phyloP scores from a whole-genome alignment of 306 rosid species.

The Ormosia semicastrata region DNA sequence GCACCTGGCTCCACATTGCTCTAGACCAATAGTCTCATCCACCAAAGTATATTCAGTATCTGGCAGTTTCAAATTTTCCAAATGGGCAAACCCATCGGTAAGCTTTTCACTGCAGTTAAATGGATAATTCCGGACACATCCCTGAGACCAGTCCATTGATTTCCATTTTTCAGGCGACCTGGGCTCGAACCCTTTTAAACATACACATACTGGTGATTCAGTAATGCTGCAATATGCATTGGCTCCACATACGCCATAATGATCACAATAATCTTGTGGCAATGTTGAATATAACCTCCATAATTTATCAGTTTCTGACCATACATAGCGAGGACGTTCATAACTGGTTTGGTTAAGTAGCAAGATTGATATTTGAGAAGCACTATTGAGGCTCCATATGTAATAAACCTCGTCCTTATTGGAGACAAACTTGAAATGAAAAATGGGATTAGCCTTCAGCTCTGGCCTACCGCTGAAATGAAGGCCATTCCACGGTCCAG shows the following conservation, averaged over 20 bases:
- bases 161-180: neutral
- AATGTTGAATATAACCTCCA: neutral
- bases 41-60: neutral
- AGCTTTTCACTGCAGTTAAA: neutral
- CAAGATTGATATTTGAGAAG: neutral
- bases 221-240: neutral
- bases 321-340: neutral
- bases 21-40: constrained; percentile 6
- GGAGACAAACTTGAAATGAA: neutral
- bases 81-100: neutral
- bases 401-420: constrained; percentile 6
- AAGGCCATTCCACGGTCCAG: constrained; percentile 38
- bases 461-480: constrained; percentile 15
- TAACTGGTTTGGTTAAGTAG: neutral
- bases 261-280: constrained; percentile 1
- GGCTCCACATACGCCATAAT: constrained; percentile 1
- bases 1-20: constrained; percentile 10
- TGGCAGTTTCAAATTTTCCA: constrained; percentile 15
- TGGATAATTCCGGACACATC: constrained; percentile 7
- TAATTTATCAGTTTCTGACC: neutral
- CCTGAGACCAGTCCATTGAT: neutral
- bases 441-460: neutral
- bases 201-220: constrained; percentile 16
- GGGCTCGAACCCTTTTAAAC: constrained; percentile 25
- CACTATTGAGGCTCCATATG: neutral